These are phyloP conservation scores for Zygoascus sp. DNA, from an alignment of 1,139 yeast species.

Conservation along the genomic window DNA sequence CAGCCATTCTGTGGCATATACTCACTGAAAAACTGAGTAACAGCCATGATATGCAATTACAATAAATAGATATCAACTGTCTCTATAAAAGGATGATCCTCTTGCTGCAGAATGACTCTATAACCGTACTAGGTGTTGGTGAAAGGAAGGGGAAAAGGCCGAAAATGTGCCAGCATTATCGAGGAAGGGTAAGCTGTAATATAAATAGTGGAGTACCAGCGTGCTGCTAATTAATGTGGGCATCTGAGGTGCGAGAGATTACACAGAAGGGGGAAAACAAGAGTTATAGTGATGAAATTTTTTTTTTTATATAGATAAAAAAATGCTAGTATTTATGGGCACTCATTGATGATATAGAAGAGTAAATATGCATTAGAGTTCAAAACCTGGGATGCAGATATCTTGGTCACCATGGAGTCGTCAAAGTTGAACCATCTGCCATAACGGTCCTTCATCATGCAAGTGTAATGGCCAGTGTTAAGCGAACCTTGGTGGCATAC, in stretches of 20 bases:
- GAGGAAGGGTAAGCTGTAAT: background rate
- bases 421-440: constrained; percentile 87
- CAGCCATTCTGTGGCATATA: background rate
- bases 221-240: too few relatives aligned
- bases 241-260: too few relatives aligned
- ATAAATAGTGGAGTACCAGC: background rate
- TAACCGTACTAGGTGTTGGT: background rate
- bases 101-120: background rate
- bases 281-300: background rate
- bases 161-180: background rate
- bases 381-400: constrained; percentile 60
- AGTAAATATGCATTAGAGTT: constrained; percentile 70
- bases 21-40: constrained; percentile 18
- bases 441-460: constrained; percentile 63
- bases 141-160: constrained; percentile 8
- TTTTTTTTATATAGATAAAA: background rate
- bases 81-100: background rate
- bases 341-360: constrained; percentile 60
- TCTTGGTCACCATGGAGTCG: constrained; percentile 75
- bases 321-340: constrained; percentile 9
- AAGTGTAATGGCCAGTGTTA: constrained; percentile 90
- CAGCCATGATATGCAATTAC: constrained; percentile 10
- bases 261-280: background rate
- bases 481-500: constrained; percentile 89
- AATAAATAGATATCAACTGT: constrained; percentile 1